Percentiles rank a stretch among this genome's conserved stretches.
Evolutionary conservation across 2,329 filamentous ascomycete genomes (phyloP).

Genomic region (Scedosporium apiospermum): DNA sequence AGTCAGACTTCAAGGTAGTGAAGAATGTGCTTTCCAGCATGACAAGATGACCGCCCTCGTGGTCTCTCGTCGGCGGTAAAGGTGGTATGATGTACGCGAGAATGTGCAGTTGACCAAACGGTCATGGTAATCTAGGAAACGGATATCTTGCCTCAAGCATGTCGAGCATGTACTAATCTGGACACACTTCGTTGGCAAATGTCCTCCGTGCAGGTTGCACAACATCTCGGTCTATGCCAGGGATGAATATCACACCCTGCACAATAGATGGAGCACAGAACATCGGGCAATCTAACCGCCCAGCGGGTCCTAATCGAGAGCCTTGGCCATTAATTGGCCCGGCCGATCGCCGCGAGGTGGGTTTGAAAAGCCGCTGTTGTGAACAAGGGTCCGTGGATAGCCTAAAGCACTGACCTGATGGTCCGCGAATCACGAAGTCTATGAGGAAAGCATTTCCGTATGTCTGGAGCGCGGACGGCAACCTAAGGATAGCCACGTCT

Average conservation of each 20-base stretch:
- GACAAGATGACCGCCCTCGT: too few relatives aligned
- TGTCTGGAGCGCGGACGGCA: too few relatives aligned
- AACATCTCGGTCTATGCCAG: neutral
- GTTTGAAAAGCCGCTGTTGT: neutral
- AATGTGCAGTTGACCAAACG: neutral
- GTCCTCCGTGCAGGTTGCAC: neutral
- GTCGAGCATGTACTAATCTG: neutral
- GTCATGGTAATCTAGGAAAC: neutral
- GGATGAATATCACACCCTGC: neutral
- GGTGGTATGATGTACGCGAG: too few relatives aligned
- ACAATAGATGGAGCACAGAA: neutral
- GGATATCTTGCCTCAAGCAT: neutral
- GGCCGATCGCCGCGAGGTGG: neutral
- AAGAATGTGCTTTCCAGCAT: too few relatives aligned
- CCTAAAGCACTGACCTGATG: neutral
- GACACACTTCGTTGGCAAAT: neutral
- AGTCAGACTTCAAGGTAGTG: too few relatives aligned
- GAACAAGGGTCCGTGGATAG: neutral
- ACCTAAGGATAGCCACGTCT: too few relatives aligned
- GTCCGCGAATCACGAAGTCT: neutral
- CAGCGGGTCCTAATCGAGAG: neutral
- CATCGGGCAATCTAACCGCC: neutral
- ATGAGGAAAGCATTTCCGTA: too few relatives aligned
- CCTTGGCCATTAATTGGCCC: neutral
- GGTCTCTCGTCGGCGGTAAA: too few relatives aligned